A percentile compares a stretch with the other conserved stretches of the same genome.
Evolutionary conservation across 2,329 filamentous ascomycete genomes (phyloP).

Genomic region (Apiospora phragmitis): DNA sequence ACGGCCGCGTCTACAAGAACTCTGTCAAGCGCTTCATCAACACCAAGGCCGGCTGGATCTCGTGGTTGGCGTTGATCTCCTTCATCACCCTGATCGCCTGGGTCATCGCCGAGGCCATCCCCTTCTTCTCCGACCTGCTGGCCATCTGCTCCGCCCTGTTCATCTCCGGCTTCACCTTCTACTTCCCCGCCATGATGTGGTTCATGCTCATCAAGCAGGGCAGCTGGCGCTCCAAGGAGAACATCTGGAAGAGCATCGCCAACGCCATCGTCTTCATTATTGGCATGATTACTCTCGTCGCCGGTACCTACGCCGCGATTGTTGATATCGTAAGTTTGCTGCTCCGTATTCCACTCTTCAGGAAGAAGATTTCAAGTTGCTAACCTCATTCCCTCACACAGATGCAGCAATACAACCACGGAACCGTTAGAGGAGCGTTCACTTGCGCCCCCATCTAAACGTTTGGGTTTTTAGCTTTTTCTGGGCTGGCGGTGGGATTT

Average conservation of each 20-base stretch:
- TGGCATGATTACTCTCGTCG: conserved; percentile 31
- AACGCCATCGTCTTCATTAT: conserved; percentile 31
- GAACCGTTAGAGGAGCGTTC: neutral
- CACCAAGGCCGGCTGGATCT: conserved; percentile 32
- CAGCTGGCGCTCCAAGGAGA: conserved; percentile 28
- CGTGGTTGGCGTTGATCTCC: conserved; percentile 61
- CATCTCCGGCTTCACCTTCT: conserved; percentile 47
- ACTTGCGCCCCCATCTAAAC: conserved; percentile 5
- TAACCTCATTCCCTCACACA: conserved; percentile 5
- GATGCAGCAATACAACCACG: conserved; percentile 10
- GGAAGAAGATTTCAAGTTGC: neutral
- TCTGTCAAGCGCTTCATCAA: conserved; percentile 34
- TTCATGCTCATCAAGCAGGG: conserved; percentile 34
- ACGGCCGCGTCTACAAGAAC: conserved; percentile 33
- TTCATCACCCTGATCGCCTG: conserved; percentile 64
- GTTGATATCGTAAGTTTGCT: conserved; percentile 32
- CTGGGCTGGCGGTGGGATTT: neutral
- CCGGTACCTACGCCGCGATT: conserved; percentile 34
- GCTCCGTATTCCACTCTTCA: no score
- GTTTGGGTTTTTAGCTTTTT: neutral
- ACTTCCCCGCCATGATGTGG: conserved; percentile 37
- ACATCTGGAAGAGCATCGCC: conserved; percentile 23
- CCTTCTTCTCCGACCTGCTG: conserved; percentile 71
- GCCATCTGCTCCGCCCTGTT: conserved; percentile 52
- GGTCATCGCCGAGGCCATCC: conserved; percentile 72